Evolutionary conservation across 1,139 yeast genomes (phyloP), one percentile per base, ranked within the genome.

Genomic region (Scheffersomyces illinoinensis): DNA sequence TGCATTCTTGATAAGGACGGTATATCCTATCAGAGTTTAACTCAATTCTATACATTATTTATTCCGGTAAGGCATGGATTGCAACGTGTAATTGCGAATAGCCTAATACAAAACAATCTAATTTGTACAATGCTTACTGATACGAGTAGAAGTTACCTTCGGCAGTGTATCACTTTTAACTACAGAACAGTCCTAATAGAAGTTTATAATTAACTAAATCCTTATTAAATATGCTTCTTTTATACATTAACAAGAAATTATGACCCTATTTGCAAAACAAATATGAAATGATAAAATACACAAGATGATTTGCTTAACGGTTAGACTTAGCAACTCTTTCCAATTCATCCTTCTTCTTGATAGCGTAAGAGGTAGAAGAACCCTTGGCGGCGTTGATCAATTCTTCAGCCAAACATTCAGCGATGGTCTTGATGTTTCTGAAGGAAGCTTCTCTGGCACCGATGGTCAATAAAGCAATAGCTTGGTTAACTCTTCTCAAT

Each of bases 281-380:
- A 64, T 64, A 62, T 64, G 64, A 60, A 64, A 59, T 59, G 59
- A 62, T 62, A 65, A 62, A 67, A 68, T 67, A 68, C 66, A 66
- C 62, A 64, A 60, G 58, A 64, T 65, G 54, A 58, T 53, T 56
- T 52, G 59, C 75, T 90, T 95, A 95, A 92, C 99, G 98, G 97
- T 95, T 95, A 83, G 98, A 93, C 87, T 95, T 95, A 83, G 99
- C 99, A 84, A 95, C 99, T 91, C 99, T 97, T 89, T 96, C 99
- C 84, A 95, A 91, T 89, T 95, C 99, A 84, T 96, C 99, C 97
- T 96, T 96, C 98, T 96, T 96, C 96, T 96, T 96, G 87, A 96
- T 96, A 76, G 99, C 99, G 83, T 93, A 96, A 79, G 99, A 96
- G 84, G 98, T 96, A 75, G 99, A 93, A 77, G 99, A 95, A 85